Evolutionary conservation across 805 yeast species (phyloP).

Genomic region (Candida germanica): DNA sequence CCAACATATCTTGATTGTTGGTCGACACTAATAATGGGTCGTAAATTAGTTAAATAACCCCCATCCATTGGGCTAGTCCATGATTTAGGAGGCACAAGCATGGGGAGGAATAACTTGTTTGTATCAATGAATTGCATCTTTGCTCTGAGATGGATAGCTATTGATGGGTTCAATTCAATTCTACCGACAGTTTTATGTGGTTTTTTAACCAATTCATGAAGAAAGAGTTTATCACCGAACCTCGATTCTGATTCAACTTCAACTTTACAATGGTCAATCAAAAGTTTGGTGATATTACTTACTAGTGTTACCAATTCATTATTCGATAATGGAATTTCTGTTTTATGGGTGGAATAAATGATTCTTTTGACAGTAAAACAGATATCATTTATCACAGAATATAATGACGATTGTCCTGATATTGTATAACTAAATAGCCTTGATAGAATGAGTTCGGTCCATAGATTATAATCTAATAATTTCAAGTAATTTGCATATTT

Average conservation of each 20-base stretch:
- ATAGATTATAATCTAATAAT: constrained; percentile 1
- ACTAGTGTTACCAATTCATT: constrained; percentile 9
- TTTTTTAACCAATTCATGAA: constrained; percentile 7
- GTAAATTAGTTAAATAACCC: constrained; percentile 28
- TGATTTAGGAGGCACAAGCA: constrained; percentile 36
- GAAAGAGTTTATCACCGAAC: constrained; percentile 7
- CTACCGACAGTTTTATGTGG: constrained; percentile 15
- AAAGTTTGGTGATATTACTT: constrained; percentile 4
- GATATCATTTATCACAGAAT: neutral
- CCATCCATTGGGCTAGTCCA: constrained; percentile 35
- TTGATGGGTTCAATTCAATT: constrained; percentile 23
- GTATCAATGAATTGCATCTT: constrained; percentile 10
- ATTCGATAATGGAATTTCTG: constrained; percentile 4
- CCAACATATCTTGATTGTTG: constrained; percentile 14
- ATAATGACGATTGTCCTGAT: neutral
- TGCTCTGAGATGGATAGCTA: constrained; percentile 14
- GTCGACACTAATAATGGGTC: constrained; percentile 22
- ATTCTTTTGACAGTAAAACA: constrained; percentile 1
- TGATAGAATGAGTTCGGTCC: constrained; percentile 4
- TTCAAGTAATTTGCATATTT: constrained; percentile 7
- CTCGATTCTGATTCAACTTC: constrained; percentile 3
- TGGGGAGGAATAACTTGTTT: constrained; percentile 27
- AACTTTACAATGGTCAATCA: constrained; percentile 10
- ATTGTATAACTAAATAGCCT: neutral
- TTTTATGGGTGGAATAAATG: neutral